These are phyloP conservation scores for Vaccinium vitisidaea DNA, from an alignment of 148 eudicot genomes.

Conservation along the genomic window DNA sequence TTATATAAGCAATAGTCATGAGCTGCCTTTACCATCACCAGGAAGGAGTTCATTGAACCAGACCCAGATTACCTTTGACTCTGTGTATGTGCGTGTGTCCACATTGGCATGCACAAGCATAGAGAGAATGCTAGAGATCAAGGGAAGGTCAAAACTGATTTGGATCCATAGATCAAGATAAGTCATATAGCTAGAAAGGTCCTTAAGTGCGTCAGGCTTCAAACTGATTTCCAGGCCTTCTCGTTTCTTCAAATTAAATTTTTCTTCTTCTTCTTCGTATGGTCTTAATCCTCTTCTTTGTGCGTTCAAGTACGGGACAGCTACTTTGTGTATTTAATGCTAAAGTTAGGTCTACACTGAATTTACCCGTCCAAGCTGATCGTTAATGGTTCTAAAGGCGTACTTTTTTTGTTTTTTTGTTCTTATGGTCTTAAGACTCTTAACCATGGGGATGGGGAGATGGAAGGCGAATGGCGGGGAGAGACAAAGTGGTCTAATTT, in stretches of 20 bases:
- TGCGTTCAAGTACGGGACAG: neutral
- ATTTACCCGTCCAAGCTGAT: neutral
- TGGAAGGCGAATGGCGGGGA: neutral
- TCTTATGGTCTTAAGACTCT: neutral
- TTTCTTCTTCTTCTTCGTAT: neutral
- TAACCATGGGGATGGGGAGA: neutral
- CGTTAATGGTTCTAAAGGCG: neutral
- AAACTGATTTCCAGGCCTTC: neutral
- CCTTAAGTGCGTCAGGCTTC: too few relatives aligned
- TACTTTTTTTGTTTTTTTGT: neutral
- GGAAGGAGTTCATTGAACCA: neutral
- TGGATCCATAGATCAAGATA: neutral
- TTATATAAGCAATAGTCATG: neutral
- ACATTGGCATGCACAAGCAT: neutral
- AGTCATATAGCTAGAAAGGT: neutral
- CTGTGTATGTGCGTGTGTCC: too few relatives aligned
- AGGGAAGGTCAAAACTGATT: neutral
- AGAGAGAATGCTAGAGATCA: neutral
- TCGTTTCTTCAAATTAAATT: neutral
- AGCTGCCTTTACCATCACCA: neutral
- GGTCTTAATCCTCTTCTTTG: neutral
- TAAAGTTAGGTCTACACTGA: neutral
- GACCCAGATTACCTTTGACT: neutral
- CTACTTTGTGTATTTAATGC: neutral
- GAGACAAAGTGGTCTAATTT: neutral